These are phyloP conservation scores for Aegilops longissima DNA, from an alignment of 176 grass and related monocot genomes.

Conservation along the genomic window DNA sequence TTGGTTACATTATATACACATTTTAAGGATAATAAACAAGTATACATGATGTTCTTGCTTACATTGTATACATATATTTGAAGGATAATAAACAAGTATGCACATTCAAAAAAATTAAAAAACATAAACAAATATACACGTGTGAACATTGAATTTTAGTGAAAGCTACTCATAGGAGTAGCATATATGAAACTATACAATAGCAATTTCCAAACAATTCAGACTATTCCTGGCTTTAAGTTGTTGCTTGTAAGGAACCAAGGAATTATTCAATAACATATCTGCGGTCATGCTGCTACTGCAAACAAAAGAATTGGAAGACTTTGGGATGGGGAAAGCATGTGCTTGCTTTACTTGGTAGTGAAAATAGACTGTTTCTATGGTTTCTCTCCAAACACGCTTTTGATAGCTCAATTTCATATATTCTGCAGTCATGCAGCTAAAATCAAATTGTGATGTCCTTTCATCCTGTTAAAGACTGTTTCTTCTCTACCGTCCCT, in stretches of 20 bases:
- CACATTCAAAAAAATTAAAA: too few species aligned
- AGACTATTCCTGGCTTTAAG: background rate
- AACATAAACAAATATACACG: background rate
- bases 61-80: background rate
- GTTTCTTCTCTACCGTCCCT: background rate
- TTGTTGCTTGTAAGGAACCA: constrained; percentile 33
- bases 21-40: background rate
- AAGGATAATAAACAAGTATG: background rate
- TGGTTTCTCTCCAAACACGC: background rate
- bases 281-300: background rate
- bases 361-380: background rate
- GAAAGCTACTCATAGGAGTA: background rate
- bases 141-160: background rate
- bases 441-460: background rate
- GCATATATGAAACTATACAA: background rate
- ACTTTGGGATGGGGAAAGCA: constrained; percentile 16
- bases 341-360: background rate
- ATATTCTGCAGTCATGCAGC: background rate
- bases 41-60: background rate
- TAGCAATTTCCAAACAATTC: background rate
- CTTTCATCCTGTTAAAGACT: background rate
- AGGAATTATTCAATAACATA: background rate
- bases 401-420: background rate
- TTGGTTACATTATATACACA: background rate
- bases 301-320: background rate